Percentiles rank a stretch among this genome's conserved stretches.
These are phyloP conservation scores for Trapa bicornis DNA, from an alignment of 345 rosid species.

Conservation along the genomic window DNA sequence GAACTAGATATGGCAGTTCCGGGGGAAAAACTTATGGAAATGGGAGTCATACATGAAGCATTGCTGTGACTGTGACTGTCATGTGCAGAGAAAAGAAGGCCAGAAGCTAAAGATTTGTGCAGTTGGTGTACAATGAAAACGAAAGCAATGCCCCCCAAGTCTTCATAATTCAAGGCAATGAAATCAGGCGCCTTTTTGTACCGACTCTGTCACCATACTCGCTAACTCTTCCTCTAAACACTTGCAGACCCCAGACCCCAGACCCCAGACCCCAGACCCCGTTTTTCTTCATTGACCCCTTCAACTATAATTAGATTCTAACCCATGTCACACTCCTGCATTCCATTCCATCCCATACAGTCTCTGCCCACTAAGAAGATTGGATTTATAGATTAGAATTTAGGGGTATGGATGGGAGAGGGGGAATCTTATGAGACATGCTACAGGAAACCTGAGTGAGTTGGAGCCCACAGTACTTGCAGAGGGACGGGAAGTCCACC, in stretches of 20 bases:
- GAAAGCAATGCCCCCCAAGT: conserved; percentile 1
- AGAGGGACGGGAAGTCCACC: conserved; percentile 5
- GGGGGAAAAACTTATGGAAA: too few species aligned
- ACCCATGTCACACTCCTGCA: too few species aligned
- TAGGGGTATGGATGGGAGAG: not conserved
- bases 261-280: too few species aligned
- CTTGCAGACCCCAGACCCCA: too few species aligned
- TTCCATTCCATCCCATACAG: too few species aligned
- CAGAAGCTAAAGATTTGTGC: too few species aligned
- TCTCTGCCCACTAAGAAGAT: too few species aligned
- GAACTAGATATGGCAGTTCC: too few species aligned
- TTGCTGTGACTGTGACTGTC: too few species aligned
- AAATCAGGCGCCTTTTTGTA: not conserved
- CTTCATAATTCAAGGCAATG: not conserved
- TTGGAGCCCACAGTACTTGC: conserved; percentile 7
- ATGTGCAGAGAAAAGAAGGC: not conserved
- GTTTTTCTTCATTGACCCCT: not conserved
- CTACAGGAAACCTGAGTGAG: conserved; percentile 10
- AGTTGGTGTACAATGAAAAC: not conserved
- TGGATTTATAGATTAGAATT: too few species aligned
- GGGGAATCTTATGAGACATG: conserved; percentile 1
- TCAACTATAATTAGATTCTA: not conserved
- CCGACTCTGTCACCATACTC: not conserved
- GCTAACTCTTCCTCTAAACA: too few species aligned
- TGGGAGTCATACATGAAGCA: too few species aligned